Evolutionary conservation across 352 stramenopile species (phyloP), one percentile per base, ranked within the genome.

Genomic region (Globisporangium emineosum): DNA sequence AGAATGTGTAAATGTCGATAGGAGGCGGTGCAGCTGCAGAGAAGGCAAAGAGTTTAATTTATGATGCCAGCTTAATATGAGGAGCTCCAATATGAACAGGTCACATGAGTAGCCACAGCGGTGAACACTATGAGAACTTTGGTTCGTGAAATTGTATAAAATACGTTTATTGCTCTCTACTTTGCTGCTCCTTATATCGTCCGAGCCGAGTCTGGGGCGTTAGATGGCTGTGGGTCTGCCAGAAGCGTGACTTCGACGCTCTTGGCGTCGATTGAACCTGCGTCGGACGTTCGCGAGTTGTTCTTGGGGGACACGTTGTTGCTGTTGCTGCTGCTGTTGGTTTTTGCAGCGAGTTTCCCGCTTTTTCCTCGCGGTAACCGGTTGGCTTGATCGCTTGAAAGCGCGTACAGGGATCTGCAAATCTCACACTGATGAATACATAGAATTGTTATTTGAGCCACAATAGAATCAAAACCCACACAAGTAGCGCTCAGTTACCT

Each of bases 391-490:
- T 35, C 45, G 5, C 35, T 50, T 6, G 29, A 25, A 50, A 45
- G 32, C 21, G 25, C 63, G 60, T 78, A 79, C 21, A 83, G 68
- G 55, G 77, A 71, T 21, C 70, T 69, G 29, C 77, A 86, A 64
- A 81, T 82, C 65, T 78, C 72, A 27, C 75, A 86, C 77, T 83
- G 53, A 8, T 37, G 9, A 30, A 59, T 13, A 32, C 15, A 54
- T 40, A 29, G 10, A 27, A 58, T 55, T 40, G 6, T 15, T n/a
- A 74, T n/a, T n/a, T n/a, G 33, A 70, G 45, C 59, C 13, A 37
- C 53, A n/a, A 21, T n/a, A 13, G 2, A 8, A 27, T 27, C 9
- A 52, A 50, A 30, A 27, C 37, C 17, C 0, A 47, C 19, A 21
- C 19, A 32, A 19, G 5, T 53, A 19, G n/a, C 9, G 9, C n/a